Percentiles rank a stretch among this genome's conserved stretches.
phyloP scores from a whole-genome alignment of 1,139 yeast genomes.

The Suhomyces anneliseae region DNA sequence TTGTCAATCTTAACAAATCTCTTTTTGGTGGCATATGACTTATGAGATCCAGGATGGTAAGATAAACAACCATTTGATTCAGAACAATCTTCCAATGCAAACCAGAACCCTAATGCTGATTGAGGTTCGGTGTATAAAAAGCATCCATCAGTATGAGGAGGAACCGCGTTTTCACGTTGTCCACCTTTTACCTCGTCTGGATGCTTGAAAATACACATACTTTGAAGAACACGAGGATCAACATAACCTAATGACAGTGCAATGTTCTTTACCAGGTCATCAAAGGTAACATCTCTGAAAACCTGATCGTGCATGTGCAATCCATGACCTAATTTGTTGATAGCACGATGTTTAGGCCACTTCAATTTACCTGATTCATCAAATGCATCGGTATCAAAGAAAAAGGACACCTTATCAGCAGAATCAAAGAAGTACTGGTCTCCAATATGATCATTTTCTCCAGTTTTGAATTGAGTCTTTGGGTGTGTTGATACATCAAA shows the following conservation, averaged over 20 bases:
- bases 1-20: constrained; percentile 60
- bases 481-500: constrained; percentile 66
- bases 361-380: constrained; percentile 49
- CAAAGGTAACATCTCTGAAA: constrained; percentile 54
- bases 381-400: constrained; percentile 74
- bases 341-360: constrained; percentile 55
- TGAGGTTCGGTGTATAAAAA: constrained; percentile 73
- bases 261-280: constrained; percentile 49
- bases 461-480: constrained; percentile 68
- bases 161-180: constrained; percentile 67
- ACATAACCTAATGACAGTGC: constrained; percentile 52
- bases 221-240: constrained; percentile 74
- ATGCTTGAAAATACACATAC: constrained; percentile 80
- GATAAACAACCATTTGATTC: constrained; percentile 67
- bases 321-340: constrained; percentile 82
- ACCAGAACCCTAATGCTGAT: constrained; percentile 79
- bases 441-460: constrained; percentile 65
- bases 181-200: constrained; percentile 44
- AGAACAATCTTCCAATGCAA: constrained; percentile 76
- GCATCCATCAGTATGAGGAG: constrained; percentile 76
- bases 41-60: constrained; percentile 75
- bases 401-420: constrained; percentile 66
- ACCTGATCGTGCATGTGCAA: constrained; percentile 55
- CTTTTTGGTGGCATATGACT: constrained; percentile 54
- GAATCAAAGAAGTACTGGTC: constrained; percentile 72